phyloP scores from a whole-genome alignment of 2,329 filamentous ascomycete genomes.

The Teratosphaeria zuluensis region DNA sequence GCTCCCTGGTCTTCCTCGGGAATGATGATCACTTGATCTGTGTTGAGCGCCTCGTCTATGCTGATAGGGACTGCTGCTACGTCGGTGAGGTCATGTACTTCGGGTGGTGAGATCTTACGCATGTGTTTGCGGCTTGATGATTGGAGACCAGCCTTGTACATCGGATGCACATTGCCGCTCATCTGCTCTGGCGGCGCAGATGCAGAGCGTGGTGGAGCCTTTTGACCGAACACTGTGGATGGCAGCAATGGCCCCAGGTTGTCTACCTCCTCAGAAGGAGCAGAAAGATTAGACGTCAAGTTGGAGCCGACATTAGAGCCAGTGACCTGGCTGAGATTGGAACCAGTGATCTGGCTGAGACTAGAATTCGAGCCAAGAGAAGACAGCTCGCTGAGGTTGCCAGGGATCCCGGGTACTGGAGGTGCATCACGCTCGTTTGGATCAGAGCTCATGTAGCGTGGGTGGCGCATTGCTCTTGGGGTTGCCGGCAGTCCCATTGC shows the following conservation, averaged over 20 bases:
- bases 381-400: constrained; percentile 29
- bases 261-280: constrained; percentile 20
- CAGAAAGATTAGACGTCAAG: not conserved
- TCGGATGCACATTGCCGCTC: constrained; percentile 19
- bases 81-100: constrained; percentile 15
- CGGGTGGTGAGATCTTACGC: constrained; percentile 36
- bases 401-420: constrained; percentile 48
- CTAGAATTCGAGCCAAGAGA: constrained; percentile 15
- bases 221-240: constrained; percentile 37
- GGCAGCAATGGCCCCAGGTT: constrained; percentile 39
- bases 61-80: constrained; percentile 20
- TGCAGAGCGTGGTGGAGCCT: constrained; percentile 32
- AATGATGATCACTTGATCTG: constrained; percentile 35
- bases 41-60: constrained; percentile 47
- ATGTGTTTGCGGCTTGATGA: constrained; percentile 27
- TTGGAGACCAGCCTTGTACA: constrained; percentile 24
- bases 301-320: not conserved
- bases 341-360: constrained; percentile 19
- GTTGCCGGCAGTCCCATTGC: constrained; percentile 79
- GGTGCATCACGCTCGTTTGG: constrained; percentile 42
- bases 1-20: constrained; percentile 23
- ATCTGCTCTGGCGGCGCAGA: constrained; percentile 40
- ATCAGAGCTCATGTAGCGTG: constrained; percentile 55
- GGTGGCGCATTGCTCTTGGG: constrained; percentile 79
- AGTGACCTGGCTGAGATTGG: constrained; percentile 10